Evolutionary conservation across 2,329 filamentous ascomycete genomes (phyloP).

Genomic region (Alternaria ventricosa): DNA sequence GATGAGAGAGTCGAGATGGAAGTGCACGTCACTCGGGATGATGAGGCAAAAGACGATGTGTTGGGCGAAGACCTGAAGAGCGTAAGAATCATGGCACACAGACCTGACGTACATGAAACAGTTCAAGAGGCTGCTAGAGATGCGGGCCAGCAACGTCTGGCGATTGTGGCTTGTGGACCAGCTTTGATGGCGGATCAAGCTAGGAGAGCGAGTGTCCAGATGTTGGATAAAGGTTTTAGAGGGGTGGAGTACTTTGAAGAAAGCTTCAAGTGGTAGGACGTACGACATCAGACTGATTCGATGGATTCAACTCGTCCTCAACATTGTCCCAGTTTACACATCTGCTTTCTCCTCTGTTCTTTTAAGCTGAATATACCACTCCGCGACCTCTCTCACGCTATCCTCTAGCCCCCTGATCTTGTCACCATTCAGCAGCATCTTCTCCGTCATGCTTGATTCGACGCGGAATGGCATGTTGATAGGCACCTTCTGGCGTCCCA

Average conservation of each 20-base stretch:
- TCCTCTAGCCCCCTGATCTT: constrained; percentile 29
- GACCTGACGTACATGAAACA: constrained; percentile 48
- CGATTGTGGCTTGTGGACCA: constrained; percentile 56
- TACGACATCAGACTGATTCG: not conserved
- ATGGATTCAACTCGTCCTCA: no score
- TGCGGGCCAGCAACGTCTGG: constrained; percentile 38
- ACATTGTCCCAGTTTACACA: not conserved
- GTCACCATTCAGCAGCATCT: constrained; percentile 25
- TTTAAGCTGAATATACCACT: constrained; percentile 34
- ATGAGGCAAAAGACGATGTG: constrained; percentile 30
- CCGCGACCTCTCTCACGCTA: constrained; percentile 35
- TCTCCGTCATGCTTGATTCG: constrained; percentile 36
- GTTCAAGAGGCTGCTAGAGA: constrained; percentile 44
- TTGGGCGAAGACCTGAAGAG: constrained; percentile 22
- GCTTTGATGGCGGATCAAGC: constrained; percentile 55
- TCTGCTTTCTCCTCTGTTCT: not conserved
- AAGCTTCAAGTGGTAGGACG: constrained; percentile 53
- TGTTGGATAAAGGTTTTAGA: constrained; percentile 32
- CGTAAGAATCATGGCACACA: constrained; percentile 39
- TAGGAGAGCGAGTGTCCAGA: constrained; percentile 48
- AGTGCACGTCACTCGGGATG: constrained; percentile 36
- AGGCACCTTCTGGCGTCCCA: constrained; percentile 35
- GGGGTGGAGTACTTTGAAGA: constrained; percentile 57
- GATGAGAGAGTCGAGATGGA: constrained; percentile 36
- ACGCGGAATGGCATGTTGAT: constrained; percentile 43